Percentiles rank a stretch among this genome's conserved stretches.
phyloP scores from a whole-genome alignment of 1,139 yeast genomes.

The Kurtzmaniella quercitrusa region DNA sequence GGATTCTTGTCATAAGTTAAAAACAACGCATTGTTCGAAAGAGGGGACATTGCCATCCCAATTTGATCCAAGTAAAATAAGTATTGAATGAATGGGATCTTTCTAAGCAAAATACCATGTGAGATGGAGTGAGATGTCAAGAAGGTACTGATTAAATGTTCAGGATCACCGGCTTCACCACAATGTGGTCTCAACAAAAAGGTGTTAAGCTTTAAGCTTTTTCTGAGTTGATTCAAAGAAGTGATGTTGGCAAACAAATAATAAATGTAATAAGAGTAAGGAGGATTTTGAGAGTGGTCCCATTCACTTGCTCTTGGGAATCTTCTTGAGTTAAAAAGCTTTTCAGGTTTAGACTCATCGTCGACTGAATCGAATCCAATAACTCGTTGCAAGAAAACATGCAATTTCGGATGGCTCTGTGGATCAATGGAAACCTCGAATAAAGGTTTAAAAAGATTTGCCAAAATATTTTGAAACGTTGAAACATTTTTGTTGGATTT shows the following conservation, averaged over 20 bases:
- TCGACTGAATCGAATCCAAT: constrained; percentile 98
- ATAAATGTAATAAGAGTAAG: constrained; percentile 93
- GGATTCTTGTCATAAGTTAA: constrained; percentile 95
- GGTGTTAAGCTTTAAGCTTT: constrained; percentile 71
- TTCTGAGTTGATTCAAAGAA: constrained; percentile 79
- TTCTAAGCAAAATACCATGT: constrained; percentile 90
- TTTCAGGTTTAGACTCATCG: constrained; percentile 92
- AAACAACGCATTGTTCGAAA: constrained; percentile 93
- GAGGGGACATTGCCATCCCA: constrained; percentile 98
- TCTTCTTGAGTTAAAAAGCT: constrained; percentile 65
- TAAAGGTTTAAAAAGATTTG: constrained; percentile 81
- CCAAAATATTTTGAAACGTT: constrained; percentile 71
- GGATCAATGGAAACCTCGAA: constrained; percentile 90
- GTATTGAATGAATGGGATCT: constrained; percentile 92
- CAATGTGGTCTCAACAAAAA: constrained; percentile 95
- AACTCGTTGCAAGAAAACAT: constrained; percentile 84
- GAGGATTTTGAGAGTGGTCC: constrained; percentile 80
- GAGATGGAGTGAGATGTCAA: constrained; percentile 88
- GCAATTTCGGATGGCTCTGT: constrained; percentile 78
- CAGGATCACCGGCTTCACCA: constrained; percentile 99
- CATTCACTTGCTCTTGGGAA: constrained; percentile 82
- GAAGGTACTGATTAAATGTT: constrained; percentile 88
- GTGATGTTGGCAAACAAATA: constrained; percentile 84
- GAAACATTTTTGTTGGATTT: constrained; percentile 68
- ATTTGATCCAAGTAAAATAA: constrained; percentile 89